phyloP scores from a whole-genome alignment of 192 early-diverging fungal genomes.

The Lunasporangiospora selenospora region DNA sequence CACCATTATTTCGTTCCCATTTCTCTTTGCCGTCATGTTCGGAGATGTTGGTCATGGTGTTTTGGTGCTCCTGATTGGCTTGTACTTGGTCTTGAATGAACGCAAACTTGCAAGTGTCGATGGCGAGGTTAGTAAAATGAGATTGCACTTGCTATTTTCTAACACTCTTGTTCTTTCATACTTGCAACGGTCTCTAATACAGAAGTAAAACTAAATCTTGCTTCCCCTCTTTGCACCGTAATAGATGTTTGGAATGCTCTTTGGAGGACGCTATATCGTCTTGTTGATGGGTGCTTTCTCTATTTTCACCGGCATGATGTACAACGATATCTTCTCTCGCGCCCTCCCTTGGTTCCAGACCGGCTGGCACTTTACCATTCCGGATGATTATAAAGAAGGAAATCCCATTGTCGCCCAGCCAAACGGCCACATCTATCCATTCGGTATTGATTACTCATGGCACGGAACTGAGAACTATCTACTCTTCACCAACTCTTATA shows the following conservation, averaged over 20 bases:
- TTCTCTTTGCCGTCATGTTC: constrained; percentile 99
- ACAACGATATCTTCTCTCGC: constrained; percentile 98
- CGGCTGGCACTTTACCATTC: constrained; percentile 75
- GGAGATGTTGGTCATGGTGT: constrained; percentile 98
- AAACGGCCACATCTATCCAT: constrained; percentile 50
- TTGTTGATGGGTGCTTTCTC: constrained; percentile 98
- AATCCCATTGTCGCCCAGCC: constrained; percentile 66
- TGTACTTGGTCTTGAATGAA: constrained; percentile 84
- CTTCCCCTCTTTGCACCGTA: too few relatives aligned
- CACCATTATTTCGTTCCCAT: constrained; percentile 98
- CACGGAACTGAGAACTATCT: constrained; percentile 93
- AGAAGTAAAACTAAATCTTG: too few relatives aligned
- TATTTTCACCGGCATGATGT: constrained; percentile 95
- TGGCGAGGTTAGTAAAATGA: constrained; percentile 69
- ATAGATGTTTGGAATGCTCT: constrained; percentile 89
- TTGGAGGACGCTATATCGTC: constrained; percentile 96
- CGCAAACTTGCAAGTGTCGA: constrained; percentile 76
- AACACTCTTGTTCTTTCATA: not conserved
- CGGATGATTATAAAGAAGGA: constrained; percentile 61
- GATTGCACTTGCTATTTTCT: not conserved
- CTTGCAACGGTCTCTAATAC: too few relatives aligned
- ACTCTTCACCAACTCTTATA: constrained; percentile 98
- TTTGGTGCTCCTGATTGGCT: constrained; percentile 78
- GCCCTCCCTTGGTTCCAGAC: constrained; percentile 75
- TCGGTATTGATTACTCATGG: constrained; percentile 69